Evolutionary conservation across 225 moss, liverwort and hornwort genomes (phyloP).

Genomic region (Polytrichum commune): DNA sequence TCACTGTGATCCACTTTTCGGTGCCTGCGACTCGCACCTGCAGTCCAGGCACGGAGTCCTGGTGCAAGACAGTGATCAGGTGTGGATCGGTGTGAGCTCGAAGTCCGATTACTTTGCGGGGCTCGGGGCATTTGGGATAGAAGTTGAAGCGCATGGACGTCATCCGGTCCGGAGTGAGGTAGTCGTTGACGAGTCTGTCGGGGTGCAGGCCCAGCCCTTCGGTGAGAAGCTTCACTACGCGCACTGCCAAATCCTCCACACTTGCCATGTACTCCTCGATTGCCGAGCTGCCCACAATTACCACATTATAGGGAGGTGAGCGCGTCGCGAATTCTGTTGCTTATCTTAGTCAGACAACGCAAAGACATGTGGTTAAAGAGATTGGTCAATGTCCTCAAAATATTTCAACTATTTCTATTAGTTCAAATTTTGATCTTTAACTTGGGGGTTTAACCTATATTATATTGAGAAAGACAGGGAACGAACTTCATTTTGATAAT

Average conservation of each 20-base stretch:
- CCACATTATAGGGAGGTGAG: background rate
- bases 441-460: too few relatives aligned
- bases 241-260: constrained; percentile 3
- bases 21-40: constrained; percentile 44
- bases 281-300: constrained; percentile 14
- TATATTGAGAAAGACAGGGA: too few relatives aligned
- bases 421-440: too few relatives aligned
- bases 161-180: constrained; percentile 39
- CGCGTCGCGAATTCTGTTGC: too few relatives aligned
- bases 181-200: constrained; percentile 24
- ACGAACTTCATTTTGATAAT: too few relatives aligned
- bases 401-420: too few relatives aligned
- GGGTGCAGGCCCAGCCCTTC: constrained; percentile 23
- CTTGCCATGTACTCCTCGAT: constrained; percentile 12
- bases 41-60: constrained; percentile 52
- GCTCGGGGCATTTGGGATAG: constrained; percentile 63
- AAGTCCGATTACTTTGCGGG: constrained; percentile 51
- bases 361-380: too few relatives aligned
- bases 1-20: constrained; percentile 60
- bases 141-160: constrained; percentile 59
- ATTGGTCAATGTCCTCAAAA: too few relatives aligned
- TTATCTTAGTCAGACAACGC: too few relatives aligned
- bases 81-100: constrained; percentile 62
- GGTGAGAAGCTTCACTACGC: constrained; percentile 13
- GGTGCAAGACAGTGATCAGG: constrained; percentile 57